Evolutionary conservation across 768 basidiomycete genomes (phyloP).

Genomic region (Phanerochaete sordida): DNA sequence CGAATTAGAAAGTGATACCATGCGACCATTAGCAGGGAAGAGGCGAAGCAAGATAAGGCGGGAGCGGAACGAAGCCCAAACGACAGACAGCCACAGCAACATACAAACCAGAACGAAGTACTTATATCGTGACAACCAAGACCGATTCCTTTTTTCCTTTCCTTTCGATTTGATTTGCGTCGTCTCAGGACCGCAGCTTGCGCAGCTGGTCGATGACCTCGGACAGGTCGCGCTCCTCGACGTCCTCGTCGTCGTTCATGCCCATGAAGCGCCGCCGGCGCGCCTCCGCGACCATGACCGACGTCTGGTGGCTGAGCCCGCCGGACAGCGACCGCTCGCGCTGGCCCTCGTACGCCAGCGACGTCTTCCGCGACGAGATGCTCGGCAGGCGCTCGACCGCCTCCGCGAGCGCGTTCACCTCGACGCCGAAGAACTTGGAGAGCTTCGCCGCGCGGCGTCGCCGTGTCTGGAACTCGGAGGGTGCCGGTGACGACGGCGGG

Average conservation of each 20-base stretch:
- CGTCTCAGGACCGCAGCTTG: conserved; percentile 5
- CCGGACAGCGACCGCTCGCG: not conserved
- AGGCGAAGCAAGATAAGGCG: not conserved
- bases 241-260: conserved; percentile 1
- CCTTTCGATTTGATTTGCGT: not conserved
- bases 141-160: not conserved
- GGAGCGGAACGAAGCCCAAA: not conserved
- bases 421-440: conserved; percentile 55
- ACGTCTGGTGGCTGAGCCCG: not conserved
- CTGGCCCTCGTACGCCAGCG: not conserved
- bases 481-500: not conserved
- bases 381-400: conserved; percentile 8
- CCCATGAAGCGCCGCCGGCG: conserved; percentile 4
- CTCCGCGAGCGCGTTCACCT: conserved; percentile 39
- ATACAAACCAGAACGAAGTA: not conserved
- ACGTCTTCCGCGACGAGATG: not conserved
- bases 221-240: conserved; percentile 12
- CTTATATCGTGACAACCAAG: not conserved
- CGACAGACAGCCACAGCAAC: not conserved
- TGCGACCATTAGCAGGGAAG: not conserved
- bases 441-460: conserved; percentile 37
- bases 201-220: conserved; percentile 14
- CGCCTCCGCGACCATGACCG: conserved; percentile 4
- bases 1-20: not conserved
- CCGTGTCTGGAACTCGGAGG: conserved; percentile 13